A percentile compares a stretch with the other conserved stretches of the same genome.
These are phyloP conservation scores for Fusarium oxysporum DNA, from an alignment of 2,329 filamentous ascomycete genomes.

Conservation along the genomic window DNA sequence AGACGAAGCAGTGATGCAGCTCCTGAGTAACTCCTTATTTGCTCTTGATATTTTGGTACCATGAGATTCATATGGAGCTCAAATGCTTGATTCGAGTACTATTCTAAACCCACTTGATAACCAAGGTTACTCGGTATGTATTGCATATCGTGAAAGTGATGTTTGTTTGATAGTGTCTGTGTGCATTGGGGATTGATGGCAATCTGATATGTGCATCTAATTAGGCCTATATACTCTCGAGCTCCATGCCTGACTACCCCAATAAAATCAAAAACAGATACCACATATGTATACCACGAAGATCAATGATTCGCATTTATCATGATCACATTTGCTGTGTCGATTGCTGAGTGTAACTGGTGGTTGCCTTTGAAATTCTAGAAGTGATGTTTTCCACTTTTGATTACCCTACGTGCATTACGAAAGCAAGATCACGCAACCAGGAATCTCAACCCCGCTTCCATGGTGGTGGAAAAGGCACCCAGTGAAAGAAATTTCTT, in stretches of 20 bases:
- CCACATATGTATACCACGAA: fast-evolving
- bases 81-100: fast-evolving
- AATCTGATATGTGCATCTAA: neutral
- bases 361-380: neutral
- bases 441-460: neutral
- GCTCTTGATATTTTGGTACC: fast-evolving
- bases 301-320: fast-evolving
- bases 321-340: neutral
- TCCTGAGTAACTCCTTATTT: neutral
- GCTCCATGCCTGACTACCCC: fast-evolving
- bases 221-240: fast-evolving
- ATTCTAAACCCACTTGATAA: too few relatives aligned
- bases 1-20: neutral
- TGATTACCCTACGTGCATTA: neutral
- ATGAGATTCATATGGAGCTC: neutral
- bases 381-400: neutral
- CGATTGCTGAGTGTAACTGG: neutral
- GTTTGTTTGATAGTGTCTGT: neutral
- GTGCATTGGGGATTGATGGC: neutral
- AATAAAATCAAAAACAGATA: fast-evolving
- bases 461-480: too few relatives aligned
- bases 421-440: fast-evolving
- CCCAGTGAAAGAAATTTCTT: neutral
- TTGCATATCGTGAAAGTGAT: too few relatives aligned
- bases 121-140: too few relatives aligned